phyloP scores from a whole-genome alignment of 148 eudicot species.

The Silene conica region DNA sequence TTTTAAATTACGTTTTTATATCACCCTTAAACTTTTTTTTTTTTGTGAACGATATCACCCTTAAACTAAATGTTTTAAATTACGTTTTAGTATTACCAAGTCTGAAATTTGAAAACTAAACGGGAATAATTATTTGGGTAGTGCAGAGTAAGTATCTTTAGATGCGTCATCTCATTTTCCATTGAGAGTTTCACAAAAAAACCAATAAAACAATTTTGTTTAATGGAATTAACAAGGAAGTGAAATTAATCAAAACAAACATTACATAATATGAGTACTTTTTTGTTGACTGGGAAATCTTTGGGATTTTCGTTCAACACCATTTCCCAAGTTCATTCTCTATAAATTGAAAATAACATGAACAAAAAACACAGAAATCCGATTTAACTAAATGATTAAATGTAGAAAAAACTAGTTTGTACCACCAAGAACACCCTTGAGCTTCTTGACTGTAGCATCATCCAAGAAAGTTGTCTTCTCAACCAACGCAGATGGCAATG shows the following conservation, averaged over 20 bases:
- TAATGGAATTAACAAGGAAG: too few relatives aligned
- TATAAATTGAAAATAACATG: not conserved
- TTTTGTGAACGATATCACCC: too few relatives aligned
- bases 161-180: too few relatives aligned
- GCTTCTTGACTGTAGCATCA: slow-evolving; percentile 50
- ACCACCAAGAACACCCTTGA: slow-evolving; percentile 79
- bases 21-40: too few relatives aligned
- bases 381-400: not conserved
- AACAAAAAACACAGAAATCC: not conserved
- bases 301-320: not conserved
- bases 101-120: too few relatives aligned
- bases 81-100: too few relatives aligned
- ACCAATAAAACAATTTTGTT: too few relatives aligned
- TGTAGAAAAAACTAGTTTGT: slow-evolving; percentile 21
- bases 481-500: slow-evolving; percentile 51
- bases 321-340: slow-evolving; percentile 4
- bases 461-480: slow-evolving; percentile 59
- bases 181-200: too few relatives aligned
- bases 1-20: too few relatives aligned
- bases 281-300: not conserved
- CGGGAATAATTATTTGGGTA: too few relatives aligned
- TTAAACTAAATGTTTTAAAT: too few relatives aligned
- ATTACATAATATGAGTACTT: not conserved
- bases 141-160: too few relatives aligned
- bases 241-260: not conserved